Percentiles rank a stretch among this genome's conserved stretches.
phyloP scores from a whole-genome alignment of 2,329 filamentous ascomycete genomes.

The Coniochaeta sp. region DNA sequence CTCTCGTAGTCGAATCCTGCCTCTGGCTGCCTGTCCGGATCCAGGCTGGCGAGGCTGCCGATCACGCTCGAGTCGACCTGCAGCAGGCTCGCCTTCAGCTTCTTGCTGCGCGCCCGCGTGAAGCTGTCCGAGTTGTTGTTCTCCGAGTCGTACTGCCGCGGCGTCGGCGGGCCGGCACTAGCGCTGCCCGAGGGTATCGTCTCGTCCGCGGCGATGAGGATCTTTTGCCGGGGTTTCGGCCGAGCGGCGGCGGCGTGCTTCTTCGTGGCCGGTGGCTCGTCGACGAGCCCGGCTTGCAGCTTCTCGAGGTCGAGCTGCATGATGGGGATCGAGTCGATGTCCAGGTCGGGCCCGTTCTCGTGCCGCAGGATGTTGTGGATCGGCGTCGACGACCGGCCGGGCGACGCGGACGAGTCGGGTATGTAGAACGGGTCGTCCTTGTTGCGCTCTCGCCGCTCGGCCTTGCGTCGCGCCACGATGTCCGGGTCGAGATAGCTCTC shows the following conservation, averaged over 20 bases:
- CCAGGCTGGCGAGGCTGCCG: conserved; percentile 62
- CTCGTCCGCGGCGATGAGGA: conserved; percentile 68
- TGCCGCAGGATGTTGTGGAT: conserved; percentile 69
- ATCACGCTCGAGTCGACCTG: conserved; percentile 84
- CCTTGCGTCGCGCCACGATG: conserved; percentile 65
- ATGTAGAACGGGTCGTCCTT: conserved; percentile 97
- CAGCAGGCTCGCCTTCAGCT: conserved; percentile 58
- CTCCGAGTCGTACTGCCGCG: conserved; percentile 46
- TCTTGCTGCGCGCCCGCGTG: conserved; percentile 41
- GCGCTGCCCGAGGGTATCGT: conserved; percentile 46
- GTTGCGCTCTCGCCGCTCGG: conserved; percentile 74
- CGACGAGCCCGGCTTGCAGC: conserved; percentile 23
- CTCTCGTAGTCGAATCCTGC: conserved; percentile 55
- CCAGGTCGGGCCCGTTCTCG: conserved; percentile 70
- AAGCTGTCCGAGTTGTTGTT: conserved; percentile 40
- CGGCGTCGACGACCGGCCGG: conserved; percentile 61
- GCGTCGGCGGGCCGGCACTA: conserved; percentile 39
- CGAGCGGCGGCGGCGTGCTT: conserved; percentile 15
- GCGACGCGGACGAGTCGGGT: conserved; percentile 18
- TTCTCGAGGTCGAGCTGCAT: conserved; percentile 80
- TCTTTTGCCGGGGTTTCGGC: conserved; percentile 45
- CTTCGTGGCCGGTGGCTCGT: conserved; percentile 13
- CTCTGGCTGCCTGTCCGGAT: conserved; percentile 33
- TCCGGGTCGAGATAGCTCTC: conserved; percentile 66
- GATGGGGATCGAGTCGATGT: conserved; percentile 92